Percentiles rank a stretch among this genome's conserved stretches.
These are phyloP conservation scores for Xylariaceae sp. DNA, from an alignment of 2,329 filamentous ascomycete species.

Conservation along the genomic window DNA sequence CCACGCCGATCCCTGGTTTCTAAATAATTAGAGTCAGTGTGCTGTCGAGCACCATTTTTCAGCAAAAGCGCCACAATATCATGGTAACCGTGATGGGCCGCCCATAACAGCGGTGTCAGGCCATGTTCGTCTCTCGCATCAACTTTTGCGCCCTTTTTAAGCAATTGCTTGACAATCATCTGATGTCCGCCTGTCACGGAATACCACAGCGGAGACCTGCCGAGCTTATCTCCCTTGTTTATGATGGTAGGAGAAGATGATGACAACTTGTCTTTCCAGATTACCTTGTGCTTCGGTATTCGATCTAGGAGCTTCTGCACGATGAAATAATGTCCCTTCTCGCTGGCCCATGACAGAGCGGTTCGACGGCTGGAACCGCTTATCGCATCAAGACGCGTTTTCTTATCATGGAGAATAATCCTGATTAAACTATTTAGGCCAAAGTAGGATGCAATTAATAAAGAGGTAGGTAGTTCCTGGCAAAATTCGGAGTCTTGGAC, in stretches of 20 bases:
- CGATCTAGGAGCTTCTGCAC: conserved; percentile 15
- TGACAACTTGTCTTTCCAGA: conserved; percentile 57
- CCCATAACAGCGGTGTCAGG: conserved; percentile 12
- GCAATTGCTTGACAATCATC: conserved; percentile 1
- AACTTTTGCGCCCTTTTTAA: conserved; percentile 12
- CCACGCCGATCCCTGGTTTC: background rate
- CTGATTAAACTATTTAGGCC: conserved; percentile 13
- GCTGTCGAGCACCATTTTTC: conserved; percentile 1
- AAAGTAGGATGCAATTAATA: conserved; percentile 22
- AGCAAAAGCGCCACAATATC: conserved; percentile 10
- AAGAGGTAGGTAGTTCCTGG: conserved; percentile 8
- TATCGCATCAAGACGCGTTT: background rate
- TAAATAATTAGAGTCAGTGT: background rate
- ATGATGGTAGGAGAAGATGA: conserved; percentile 1
- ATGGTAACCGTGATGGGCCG: background rate
- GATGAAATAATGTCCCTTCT: conserved; percentile 16
- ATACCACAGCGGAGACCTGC: conserved; percentile 9
- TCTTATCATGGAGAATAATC: background rate
- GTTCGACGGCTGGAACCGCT: background rate
- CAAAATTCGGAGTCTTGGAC: background rate
- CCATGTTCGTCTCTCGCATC: background rate
- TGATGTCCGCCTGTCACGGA: conserved; percentile 2
- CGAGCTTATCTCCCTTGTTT: conserved; percentile 1
- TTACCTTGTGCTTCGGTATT: conserved; percentile 62
- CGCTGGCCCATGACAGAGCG: conserved; percentile 26